Evolutionary conservation across 2,329 filamentous ascomycete genomes (phyloP), one percentile per base, ranked within the genome.

Genomic region (Dendryphion nanum): DNA sequence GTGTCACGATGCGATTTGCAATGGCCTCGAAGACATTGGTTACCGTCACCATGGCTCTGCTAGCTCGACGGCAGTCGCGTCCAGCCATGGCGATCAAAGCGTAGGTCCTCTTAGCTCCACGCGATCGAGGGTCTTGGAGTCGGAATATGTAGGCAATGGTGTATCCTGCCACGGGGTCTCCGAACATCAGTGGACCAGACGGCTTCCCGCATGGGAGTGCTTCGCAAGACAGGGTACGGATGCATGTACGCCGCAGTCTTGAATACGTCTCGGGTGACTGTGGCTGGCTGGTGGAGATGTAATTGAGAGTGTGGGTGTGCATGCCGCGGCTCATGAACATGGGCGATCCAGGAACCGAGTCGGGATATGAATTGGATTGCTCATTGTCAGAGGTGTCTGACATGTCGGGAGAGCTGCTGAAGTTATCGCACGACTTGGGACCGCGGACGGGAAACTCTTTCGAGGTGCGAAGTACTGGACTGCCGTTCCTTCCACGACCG

Each of bases 81-180:
- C 76, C 76, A 4, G 74, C 76, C 37, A 80, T 67, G 10, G 76
- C 77, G 35, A 80, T 69, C 18, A 81, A 66, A 2, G 77, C 77
- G 58, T 81, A 81, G 24, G 72, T 76, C 38, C 77, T 72, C 41
- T 73, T 69, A 41, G 75, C 72, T 23, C 77, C 77, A 38, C 77
- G 74, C 7, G 77, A 76, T 57, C 77, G 72, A 13, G 76, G 75
- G 50, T 81, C 77, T 12, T 74, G 73, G 14, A 81, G 68, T 30
- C 76, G 75, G 57, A 81, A 81, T 28, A 78, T 71, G 53, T 78
- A 80, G 29, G 77, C 76, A 36, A 80, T 76, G 14, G 77, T 79
- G 61, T 79, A 78, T 36, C 77, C 77, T 5, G 74, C 69, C 15
- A 68, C 68, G 0, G 73, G 67, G 44, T 80, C 77, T 18, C 77